Base-by-base conservation (phyloP, 108 stramenopile genomes). In the Cyclotella choctawhatcheeana region DNA sequence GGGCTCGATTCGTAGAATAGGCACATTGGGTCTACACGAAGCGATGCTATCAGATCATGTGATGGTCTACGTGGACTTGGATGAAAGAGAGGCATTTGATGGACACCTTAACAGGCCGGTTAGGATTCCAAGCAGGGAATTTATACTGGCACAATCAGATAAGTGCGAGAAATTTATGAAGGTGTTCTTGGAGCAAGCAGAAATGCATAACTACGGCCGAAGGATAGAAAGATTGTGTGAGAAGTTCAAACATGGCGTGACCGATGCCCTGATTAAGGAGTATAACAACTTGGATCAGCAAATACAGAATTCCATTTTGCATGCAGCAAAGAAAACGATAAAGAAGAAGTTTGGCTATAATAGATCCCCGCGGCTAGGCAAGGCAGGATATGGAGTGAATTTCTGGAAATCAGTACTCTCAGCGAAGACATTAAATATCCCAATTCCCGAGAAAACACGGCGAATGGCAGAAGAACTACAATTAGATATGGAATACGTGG, bases 81-180 rank as follows among this genome's bases (percentile, higher is more conserved):
- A 51, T 22, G 50, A 51, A 17, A 51, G 5, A 21, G 50, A 51
- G 50, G 5, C n/a, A 7, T 51, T 51, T 22, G 13, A 22, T 5
- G 50, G 50, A 5, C n/a, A 16, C 26, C 24, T 56, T 4, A 56
- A 56, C 27, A 22, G 55, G 10, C 55, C 55, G 7, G 55, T 56
- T 4, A 25, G 18, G 29, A 25, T 16, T 16, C 55, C 55, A 22
- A 13, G 26, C 8, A 24, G 55, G 25, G 55, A 56, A 17, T 51
- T 51, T 17, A 22, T 51, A 5, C 50, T 51, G 6, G 50, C n/a
- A 51, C 50, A 51, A 21, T 22, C 55, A 7, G 55, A 56, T 16
- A 56, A 56, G 25, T 56, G 55, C 27, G 26, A 56, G 29, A 56
- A 51, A 17, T 51, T 51, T 22, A 51, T 51, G 5, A 5, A 22